phyloP scores from a whole-genome alignment of 192 early-diverging fungal species.

The Chytriomyces confervae region DNA sequence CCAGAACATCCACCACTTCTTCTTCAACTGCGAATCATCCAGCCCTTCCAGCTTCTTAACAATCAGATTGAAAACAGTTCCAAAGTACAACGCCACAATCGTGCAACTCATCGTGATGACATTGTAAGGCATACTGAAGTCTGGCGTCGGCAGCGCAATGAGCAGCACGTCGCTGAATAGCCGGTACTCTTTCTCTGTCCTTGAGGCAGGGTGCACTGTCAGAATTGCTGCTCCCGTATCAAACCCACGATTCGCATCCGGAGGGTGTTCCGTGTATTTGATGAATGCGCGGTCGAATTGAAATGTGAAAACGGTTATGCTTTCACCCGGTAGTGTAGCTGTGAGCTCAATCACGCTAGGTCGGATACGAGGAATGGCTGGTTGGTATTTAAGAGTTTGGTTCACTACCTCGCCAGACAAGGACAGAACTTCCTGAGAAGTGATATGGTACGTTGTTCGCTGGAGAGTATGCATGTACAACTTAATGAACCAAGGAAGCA shows the following conservation, averaged over 20 bases:
- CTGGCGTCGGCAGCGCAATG: constrained; percentile 90
- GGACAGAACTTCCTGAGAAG: not conserved
- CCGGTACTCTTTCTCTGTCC: constrained; percentile 4
- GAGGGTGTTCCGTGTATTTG: constrained; percentile 94
- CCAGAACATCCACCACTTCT: constrained; percentile 36
- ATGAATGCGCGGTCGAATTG: constrained; percentile 92
- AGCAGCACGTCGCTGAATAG: constrained; percentile 88
- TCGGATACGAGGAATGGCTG: constrained; percentile 78
- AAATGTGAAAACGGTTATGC: constrained; percentile 70
- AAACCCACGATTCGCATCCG: constrained; percentile 95
- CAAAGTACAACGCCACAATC: constrained; percentile 93
- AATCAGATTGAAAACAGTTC: constrained; percentile 85
- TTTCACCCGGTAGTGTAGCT: constrained; percentile 71
- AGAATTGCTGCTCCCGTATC: constrained; percentile 70
- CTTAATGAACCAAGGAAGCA: constrained; percentile 91
- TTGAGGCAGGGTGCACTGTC: constrained; percentile 5
- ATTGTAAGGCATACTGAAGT: constrained; percentile 99
- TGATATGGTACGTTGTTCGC: constrained; percentile 38
- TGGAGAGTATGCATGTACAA: constrained; percentile 89
- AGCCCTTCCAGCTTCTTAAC: constrained; percentile 30
- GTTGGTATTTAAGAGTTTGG: constrained; percentile 67
- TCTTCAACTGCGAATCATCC: not conserved
- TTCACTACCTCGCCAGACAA: not conserved
- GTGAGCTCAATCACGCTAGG: constrained; percentile 81
- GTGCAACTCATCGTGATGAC: constrained; percentile 98